Evolutionary conservation across 2,329 filamentous ascomycete genomes (phyloP), one percentile per base, ranked within the genome.

Genomic region (Septoria linicola): DNA sequence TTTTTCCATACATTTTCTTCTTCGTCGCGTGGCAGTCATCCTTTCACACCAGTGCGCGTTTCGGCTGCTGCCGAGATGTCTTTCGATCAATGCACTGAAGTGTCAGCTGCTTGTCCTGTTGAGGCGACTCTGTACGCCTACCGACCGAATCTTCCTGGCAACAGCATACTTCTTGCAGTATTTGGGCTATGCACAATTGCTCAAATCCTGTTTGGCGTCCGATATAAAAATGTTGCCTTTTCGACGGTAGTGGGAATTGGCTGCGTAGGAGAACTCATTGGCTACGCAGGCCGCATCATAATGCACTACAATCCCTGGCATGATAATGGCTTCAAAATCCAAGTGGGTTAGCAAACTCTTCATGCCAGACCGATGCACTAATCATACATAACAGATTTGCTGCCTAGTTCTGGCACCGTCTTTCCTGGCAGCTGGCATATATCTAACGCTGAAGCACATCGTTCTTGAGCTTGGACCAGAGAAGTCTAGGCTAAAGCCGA

Each of bases 381-480:
- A 27, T 10, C 23, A 27, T 27, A 27, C 23, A n/a, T n/a, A 27
- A 27, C 23, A 27, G 32, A 72, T 76, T 10, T 68, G 72, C 55
- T 71, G 66, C 30, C 63, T 77, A 0, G 67, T 76, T 11, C 60
- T 77, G 4, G 70, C 66, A 0, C 75, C 74, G 0, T 71, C 72
- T 0, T 70, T 77, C 40, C 62, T 75, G 3, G 73, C 74, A 1
- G 74, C 74, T 4, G 71, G 71, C 20, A 73, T 76, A 37, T 77
- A 75, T 36, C 62, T 77, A 16, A 75, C 72, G 0, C 66, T 76
- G 21, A 76, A 76, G 58, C 73, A 75, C 59, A 65, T 76, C 6
- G 70, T 76, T 31, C 54, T 74, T 5, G 70, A 71, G 58, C 71
- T 73, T 31, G 74, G 73, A 1, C 62, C 69, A 0, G 64, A 72